These are phyloP conservation scores for Termitomyces heimii DNA, from an alignment of 768 basidiomycete genomes.

Conservation along the genomic window DNA sequence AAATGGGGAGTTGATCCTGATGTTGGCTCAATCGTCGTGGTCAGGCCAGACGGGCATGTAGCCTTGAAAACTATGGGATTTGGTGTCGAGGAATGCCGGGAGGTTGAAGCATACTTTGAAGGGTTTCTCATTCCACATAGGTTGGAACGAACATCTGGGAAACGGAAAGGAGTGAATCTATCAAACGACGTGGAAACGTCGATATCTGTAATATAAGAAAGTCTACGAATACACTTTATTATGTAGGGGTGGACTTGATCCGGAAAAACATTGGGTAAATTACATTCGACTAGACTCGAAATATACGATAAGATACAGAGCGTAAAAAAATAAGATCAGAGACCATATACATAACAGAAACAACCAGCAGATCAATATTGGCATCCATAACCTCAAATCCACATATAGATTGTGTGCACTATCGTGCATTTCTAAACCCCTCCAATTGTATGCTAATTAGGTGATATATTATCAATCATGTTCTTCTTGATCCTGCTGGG, in stretches of 20 bases:
- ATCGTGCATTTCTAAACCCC: not conserved
- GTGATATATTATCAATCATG: not conserved
- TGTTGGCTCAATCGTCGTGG: conserved; percentile 11
- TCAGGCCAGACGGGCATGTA: conserved; percentile 10
- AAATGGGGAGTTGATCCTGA: conserved; percentile 12
- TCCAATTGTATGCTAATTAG: not conserved
- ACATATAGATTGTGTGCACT: not conserved
- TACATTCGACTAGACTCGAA: not conserved
- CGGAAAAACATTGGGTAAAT: not conserved
- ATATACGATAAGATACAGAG: not conserved
- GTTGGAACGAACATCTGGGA: not conserved
- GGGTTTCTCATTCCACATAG: conserved; percentile 6
- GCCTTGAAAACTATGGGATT: conserved; percentile 9
- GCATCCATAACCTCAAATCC: not conserved
- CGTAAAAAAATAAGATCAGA: not conserved
- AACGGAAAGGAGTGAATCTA: not conserved
- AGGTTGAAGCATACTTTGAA: conserved; percentile 11
- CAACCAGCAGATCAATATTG: not conserved
- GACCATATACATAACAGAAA: not conserved
- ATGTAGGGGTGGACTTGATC: not conserved
- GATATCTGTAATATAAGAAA: not conserved
- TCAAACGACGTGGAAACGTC: not conserved
- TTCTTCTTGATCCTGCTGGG: not conserved
- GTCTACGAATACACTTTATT: too few species aligned
- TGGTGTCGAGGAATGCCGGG: conserved; percentile 6